These are phyloP conservation scores for Warburgia ugandensis DNA, from an alignment of 164 flowering plant species.

Conservation along the genomic window DNA sequence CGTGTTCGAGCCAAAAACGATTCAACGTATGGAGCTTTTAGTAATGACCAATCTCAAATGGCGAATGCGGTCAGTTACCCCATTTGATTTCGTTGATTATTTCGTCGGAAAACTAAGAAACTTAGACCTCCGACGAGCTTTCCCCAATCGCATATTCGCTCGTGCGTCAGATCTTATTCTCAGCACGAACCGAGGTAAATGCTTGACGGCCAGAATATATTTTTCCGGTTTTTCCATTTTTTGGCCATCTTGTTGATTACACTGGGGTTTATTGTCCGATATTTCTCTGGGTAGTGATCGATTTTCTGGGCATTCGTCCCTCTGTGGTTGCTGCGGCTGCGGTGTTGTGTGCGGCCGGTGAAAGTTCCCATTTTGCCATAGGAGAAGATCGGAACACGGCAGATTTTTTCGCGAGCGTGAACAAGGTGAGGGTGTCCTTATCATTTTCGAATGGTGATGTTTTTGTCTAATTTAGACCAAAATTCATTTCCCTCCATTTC, in stretches of 20 bases:
- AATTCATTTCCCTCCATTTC: too few relatives aligned
- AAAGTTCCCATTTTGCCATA: conserved; percentile 6
- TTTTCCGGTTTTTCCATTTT: neutral
- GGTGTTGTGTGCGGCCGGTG: conserved; percentile 31
- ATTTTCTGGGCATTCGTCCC: conserved; percentile 44
- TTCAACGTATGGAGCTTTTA: conserved; percentile 64
- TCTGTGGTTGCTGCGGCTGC: conserved; percentile 61
- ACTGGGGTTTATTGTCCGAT: neutral
- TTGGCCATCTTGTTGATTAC: neutral
- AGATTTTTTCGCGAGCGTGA: conserved; percentile 23
- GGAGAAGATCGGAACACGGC: conserved; percentile 1
- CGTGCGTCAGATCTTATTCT: conserved; percentile 44
- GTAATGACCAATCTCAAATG: conserved; percentile 51
- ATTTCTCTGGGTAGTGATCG: conserved; percentile 26
- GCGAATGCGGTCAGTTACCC: conserved; percentile 52
- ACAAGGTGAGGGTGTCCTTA: conserved; percentile 22
- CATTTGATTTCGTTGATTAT: conserved; percentile 44
- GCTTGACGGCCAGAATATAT: neutral
- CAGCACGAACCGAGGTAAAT: conserved; percentile 43
- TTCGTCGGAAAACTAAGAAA: conserved; percentile 40
- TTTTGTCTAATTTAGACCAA: neutral
- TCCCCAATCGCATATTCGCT: conserved; percentile 10
- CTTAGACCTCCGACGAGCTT: conserved; percentile 14
- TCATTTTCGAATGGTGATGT: neutral
- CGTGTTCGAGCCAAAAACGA: conserved; percentile 49